Evolutionary conservation across 495 filamentous ascomycete genomes (phyloP).

Genomic region (Rostrohypoxylon terebratum): DNA sequence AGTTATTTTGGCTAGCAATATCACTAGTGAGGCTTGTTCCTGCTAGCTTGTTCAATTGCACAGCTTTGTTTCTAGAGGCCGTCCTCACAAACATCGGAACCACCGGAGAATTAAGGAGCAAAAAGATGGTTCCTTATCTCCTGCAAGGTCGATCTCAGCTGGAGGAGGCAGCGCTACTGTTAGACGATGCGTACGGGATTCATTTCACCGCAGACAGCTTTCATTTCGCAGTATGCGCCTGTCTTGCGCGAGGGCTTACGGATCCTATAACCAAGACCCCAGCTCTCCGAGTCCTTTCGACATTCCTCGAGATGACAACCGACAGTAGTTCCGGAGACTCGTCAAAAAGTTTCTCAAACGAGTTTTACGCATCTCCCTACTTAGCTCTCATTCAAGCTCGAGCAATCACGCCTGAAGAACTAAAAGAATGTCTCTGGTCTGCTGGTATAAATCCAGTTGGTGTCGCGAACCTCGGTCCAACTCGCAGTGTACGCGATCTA

Average conservation of each 20-base stretch:
- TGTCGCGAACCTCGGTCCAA: slow-evolving; percentile 48
- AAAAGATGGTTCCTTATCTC: slow-evolving; percentile 66
- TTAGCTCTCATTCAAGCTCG: slow-evolving; percentile 63
- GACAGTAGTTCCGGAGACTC: slow-evolving; percentile 49
- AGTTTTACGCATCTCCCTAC: slow-evolving; percentile 61
- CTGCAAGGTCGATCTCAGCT: slow-evolving; percentile 66
- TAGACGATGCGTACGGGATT: slow-evolving; percentile 72
- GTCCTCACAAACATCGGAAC: slow-evolving; percentile 69
- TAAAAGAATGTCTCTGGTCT: slow-evolving; percentile 65
- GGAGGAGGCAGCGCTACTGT: slow-evolving; percentile 66
- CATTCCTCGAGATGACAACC: slow-evolving; percentile 69
- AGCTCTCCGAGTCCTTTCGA: slow-evolving; percentile 66
- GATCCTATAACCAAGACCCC: slow-evolving; percentile 67
- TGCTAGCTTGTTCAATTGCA: slow-evolving; percentile 68
- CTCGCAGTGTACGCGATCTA: slow-evolving; percentile 56
- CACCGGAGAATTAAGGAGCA: slow-evolving; percentile 66
- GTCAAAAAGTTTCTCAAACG: slow-evolving; percentile 42
- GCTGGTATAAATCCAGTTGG: slow-evolving; percentile 59
- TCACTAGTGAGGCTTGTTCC: slow-evolving; percentile 72
- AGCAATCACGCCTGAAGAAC: slow-evolving; percentile 58
- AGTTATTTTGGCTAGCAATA: slow-evolving; percentile 75
- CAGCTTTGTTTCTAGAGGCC: slow-evolving; percentile 70
- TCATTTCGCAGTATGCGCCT: slow-evolving; percentile 71
- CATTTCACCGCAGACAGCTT: slow-evolving; percentile 72
- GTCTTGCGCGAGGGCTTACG: slow-evolving; percentile 69